Conservation (phyloP, 305 asterid genomes). For the Fraxinus angustifolia region DNA sequence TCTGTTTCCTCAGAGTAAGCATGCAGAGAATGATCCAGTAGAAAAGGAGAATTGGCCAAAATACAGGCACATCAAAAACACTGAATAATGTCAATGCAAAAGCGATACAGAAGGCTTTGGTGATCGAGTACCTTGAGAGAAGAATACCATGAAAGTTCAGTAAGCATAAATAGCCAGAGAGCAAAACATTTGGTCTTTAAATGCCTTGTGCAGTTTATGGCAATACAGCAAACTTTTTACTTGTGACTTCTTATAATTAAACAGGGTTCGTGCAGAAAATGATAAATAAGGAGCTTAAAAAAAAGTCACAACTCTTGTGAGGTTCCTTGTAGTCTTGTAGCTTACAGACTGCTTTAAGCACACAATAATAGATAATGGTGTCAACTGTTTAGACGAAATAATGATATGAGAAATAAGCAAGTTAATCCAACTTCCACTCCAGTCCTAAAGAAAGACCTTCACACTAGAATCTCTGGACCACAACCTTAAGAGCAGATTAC, state of each 20-base stretch:
- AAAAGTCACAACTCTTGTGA: not conserved
- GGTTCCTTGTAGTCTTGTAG: not conserved
- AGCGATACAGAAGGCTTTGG: constrained; percentile 62
- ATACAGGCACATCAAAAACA: constrained; percentile 61
- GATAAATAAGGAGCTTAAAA: not conserved
- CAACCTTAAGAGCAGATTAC: not conserved
- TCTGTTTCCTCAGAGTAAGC: constrained; percentile 54
- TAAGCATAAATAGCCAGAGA: not conserved
- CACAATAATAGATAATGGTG: not conserved
- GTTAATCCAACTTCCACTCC: not conserved
- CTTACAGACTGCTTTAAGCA: not conserved
- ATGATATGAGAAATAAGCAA: not conserved
- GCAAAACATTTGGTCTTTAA: not conserved
- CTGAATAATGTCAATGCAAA: constrained; percentile 58
- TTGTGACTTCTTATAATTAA: not conserved
- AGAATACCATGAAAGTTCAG: constrained; percentile 20
- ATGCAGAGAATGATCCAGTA: constrained; percentile 60
- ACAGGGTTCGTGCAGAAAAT: not conserved
- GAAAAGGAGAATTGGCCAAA: constrained; percentile 75
- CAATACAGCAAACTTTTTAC: not conserved
- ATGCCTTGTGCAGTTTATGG: not conserved
- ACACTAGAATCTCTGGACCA: not conserved
- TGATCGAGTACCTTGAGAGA: constrained; percentile 57
- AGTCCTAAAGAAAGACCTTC: not conserved
- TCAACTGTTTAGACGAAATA: not conserved